These are phyloP conservation scores for Ceratobasidium papillatum DNA, from an alignment of 1,284 basidiomycete genomes.

Conservation along the genomic window DNA sequence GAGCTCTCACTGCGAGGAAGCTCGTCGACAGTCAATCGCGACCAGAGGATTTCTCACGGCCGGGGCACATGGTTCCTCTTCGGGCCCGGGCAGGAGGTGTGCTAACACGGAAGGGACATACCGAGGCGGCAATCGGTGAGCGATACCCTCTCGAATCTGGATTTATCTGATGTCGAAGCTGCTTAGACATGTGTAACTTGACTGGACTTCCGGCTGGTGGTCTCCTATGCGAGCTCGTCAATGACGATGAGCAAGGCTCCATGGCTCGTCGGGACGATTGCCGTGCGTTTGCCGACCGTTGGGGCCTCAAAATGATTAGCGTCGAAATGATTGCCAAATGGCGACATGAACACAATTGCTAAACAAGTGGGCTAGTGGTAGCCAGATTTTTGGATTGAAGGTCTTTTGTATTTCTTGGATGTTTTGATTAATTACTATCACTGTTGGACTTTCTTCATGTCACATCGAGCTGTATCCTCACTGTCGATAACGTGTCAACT, in stretches of 20 bases:
- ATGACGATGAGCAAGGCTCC: slow-evolving; percentile 87
- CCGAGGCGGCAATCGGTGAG: slow-evolving; percentile 82
- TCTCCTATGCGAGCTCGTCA: slow-evolving; percentile 94
- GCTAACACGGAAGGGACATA: slow-evolving; percentile 88
- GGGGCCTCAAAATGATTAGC: slow-evolving; percentile 93
- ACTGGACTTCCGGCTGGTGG: slow-evolving; percentile 82
- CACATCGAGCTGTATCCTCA: no score
- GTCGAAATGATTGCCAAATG: slow-evolving; percentile 72
- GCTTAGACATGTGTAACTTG: slow-evolving; percentile 80
- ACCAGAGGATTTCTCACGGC: slow-evolving; percentile 86
- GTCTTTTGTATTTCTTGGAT: slow-evolving; percentile 15
- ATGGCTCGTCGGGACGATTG: slow-evolving; percentile 98
- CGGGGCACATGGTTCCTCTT: slow-evolving; percentile 95
- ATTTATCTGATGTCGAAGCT: slow-evolving; percentile 5
- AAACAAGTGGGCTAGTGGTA: neutral
- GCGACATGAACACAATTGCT: slow-evolving; percentile 39
- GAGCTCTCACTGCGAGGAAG: slow-evolving; percentile 85
- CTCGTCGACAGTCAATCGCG: slow-evolving; percentile 63
- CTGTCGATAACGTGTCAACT: neutral
- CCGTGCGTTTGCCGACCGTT: slow-evolving; percentile 88
- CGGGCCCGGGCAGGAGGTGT: slow-evolving; percentile 89
- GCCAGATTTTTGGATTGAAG: neutral
- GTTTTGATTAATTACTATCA: neutral
- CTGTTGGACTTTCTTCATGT: neutral
- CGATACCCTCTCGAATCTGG: neutral